Conservation (phyloP, 2,329 filamentous ascomycete species). For the Capronia epimyces region DNA sequence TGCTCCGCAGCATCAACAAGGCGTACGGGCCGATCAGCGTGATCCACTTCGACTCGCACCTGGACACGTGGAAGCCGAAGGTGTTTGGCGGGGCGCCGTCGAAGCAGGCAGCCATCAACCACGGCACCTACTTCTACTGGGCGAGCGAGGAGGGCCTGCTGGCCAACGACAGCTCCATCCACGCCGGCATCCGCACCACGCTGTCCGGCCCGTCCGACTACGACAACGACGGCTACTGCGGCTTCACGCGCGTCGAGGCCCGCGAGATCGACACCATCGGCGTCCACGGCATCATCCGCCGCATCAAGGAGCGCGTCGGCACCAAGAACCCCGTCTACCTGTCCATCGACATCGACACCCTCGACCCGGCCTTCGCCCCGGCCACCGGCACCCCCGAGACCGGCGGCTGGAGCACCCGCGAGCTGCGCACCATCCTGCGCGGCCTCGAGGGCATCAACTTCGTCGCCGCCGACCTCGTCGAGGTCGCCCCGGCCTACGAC, state of each 20-base stretch:
- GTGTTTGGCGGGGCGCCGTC: slow-evolving; percentile 79
- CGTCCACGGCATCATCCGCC: slow-evolving; percentile 68
- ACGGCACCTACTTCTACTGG: slow-evolving; percentile 86
- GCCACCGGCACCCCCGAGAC: slow-evolving; percentile 57
- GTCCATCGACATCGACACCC: slow-evolving; percentile 79
- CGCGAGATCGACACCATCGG: slow-evolving; percentile 65
- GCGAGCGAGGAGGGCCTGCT: slow-evolving; percentile 72
- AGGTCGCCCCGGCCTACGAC: slow-evolving; percentile 59
- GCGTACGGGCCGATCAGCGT: slow-evolving; percentile 64
- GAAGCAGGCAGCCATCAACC: slow-evolving; percentile 71
- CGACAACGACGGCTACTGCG: slow-evolving; percentile 78
- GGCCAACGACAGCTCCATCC: slow-evolving; percentile 77
- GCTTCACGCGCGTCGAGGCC: slow-evolving; percentile 76
- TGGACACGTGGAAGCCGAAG: slow-evolving; percentile 69
- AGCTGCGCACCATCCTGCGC: slow-evolving; percentile 54
- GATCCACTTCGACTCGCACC: slow-evolving; percentile 59
- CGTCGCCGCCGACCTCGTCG: slow-evolving; percentile 57
- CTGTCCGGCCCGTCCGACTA: slow-evolving; percentile 73
- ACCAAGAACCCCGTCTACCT: slow-evolving; percentile 70
- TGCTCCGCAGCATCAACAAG: slow-evolving; percentile 55
- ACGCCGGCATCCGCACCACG: slow-evolving; percentile 80
- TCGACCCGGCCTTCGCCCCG: slow-evolving; percentile 66
- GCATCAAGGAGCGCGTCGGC: slow-evolving; percentile 69
- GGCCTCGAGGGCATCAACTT: slow-evolving; percentile 55
- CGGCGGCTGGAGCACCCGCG: slow-evolving; percentile 57